Evolutionary conservation across 2,329 filamentous ascomycete species (phyloP).

Genomic region (Cercospora sojina): DNA sequence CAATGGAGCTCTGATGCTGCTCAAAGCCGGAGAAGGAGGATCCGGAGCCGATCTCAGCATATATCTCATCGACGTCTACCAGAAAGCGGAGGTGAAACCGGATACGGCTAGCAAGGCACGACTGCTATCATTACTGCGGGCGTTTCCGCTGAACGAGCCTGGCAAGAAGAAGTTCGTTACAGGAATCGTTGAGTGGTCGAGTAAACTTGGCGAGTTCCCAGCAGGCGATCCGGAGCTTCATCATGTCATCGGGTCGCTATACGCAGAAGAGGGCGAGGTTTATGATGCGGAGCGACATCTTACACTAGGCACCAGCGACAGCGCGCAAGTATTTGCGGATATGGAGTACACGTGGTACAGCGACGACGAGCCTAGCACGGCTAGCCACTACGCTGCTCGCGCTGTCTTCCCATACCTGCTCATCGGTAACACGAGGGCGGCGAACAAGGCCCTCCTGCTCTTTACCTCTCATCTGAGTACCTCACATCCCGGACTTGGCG

Average conservation of each 20-base stretch:
- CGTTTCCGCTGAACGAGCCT: conserved; percentile 81
- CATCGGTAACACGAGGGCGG: conserved; percentile 83
- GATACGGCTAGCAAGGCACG: conserved; percentile 72
- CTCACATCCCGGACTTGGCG: conserved; percentile 62
- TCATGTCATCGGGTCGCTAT: conserved; percentile 82
- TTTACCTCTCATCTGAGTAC: conserved; percentile 67
- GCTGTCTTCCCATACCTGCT: conserved; percentile 89
- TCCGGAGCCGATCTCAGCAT: conserved; percentile 88
- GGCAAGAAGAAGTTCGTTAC: conserved; percentile 89
- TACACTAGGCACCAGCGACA: conserved; percentile 83
- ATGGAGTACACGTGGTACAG: conserved; percentile 95
- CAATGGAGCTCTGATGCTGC: conserved; percentile 77
- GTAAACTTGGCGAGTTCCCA: conserved; percentile 80
- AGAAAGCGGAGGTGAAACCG: conserved; percentile 75
- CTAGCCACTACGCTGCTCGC: conserved; percentile 79
- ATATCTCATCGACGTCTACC: conserved; percentile 86
- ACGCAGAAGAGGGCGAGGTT: conserved; percentile 87
- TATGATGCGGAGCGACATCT: conserved; percentile 94
- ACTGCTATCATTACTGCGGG: conserved; percentile 72
- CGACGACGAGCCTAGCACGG: conserved; percentile 82
- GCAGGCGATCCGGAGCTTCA: conserved; percentile 93
- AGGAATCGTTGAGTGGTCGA: conserved; percentile 87
- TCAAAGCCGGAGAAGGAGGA: conserved; percentile 89
- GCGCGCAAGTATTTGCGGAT: conserved; percentile 72
- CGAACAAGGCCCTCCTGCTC: conserved; percentile 75